These are phyloP conservation scores for Heliamphora pulchella DNA, from an alignment of 179 eudicot species.

Conservation along the genomic window DNA sequence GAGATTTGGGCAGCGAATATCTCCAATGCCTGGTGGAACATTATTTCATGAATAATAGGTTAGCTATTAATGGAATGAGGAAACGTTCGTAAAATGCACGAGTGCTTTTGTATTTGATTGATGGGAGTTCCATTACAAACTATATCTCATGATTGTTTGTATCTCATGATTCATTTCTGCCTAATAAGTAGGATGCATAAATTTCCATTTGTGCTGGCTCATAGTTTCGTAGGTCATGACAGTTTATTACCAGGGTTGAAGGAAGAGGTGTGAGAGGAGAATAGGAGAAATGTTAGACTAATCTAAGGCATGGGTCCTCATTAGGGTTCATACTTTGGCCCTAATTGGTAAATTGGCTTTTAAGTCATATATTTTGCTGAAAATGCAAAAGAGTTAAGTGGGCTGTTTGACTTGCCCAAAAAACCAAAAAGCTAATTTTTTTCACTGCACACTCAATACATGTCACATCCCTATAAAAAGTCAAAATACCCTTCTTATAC, in stretches of 20 bases:
- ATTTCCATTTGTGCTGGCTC: background rate
- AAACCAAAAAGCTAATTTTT: no score
- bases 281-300: background rate
- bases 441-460: no score
- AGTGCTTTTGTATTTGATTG: background rate
- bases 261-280: background rate
- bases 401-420: no score
- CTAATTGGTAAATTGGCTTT: no score
- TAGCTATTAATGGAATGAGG: background rate
- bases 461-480: no score
- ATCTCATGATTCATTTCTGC: background rate
- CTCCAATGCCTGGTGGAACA: background rate
- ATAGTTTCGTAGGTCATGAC: background rate
- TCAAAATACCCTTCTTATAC: no score
- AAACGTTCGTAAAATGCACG: background rate
- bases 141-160: background rate
- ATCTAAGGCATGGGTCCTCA: background rate
- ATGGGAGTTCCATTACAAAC: background rate
- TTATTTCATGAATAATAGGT: background rate
- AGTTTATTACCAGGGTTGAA: background rate
- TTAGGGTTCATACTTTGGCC: background rate
- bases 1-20: background rate
- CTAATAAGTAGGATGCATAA: background rate
- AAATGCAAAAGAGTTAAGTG: no score
- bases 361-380: no score